A percentile compares a stretch with the other conserved stretches of the same genome.
Conservation (phyloP, 1,284 basidiomycete genomes). For the Ceratobasidium theobromae region DNA sequence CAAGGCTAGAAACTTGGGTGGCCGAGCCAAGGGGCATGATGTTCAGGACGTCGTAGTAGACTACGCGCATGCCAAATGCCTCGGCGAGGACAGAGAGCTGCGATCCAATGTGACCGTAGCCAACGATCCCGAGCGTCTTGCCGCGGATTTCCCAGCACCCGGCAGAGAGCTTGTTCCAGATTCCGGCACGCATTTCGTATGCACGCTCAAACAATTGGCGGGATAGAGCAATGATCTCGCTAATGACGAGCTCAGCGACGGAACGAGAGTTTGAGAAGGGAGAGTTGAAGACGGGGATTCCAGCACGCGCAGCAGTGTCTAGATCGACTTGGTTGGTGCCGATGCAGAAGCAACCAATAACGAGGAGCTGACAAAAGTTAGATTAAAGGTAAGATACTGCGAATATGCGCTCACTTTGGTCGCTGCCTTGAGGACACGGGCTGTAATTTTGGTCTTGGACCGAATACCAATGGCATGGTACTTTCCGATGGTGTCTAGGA, state of each 20-base stretch:
- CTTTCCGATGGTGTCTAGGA: slow-evolving; percentile 78
- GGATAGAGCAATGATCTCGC: slow-evolving; percentile 91
- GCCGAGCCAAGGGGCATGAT: slow-evolving; percentile 98
- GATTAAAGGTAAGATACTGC: not conserved
- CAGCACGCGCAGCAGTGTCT: slow-evolving; percentile 76
- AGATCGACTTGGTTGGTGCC: slow-evolving; percentile 99
- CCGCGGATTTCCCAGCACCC: slow-evolving; percentile 98
- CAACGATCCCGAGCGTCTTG: slow-evolving; percentile 97
- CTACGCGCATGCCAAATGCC: slow-evolving; percentile 92
- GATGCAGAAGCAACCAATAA: slow-evolving; percentile 99
- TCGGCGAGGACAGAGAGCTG: slow-evolving; percentile 98
- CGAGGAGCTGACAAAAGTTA: slow-evolving; percentile 67
- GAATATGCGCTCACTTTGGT: slow-evolving; percentile 41
- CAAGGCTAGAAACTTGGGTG: slow-evolving; percentile 81
- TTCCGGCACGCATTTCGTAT: slow-evolving; percentile 82
- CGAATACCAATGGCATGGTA: slow-evolving; percentile 98
- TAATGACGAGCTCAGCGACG: slow-evolving; percentile 96
- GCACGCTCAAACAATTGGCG: slow-evolving; percentile 91
- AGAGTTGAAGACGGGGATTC: slow-evolving; percentile 99
- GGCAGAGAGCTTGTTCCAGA: slow-evolving; percentile 99
- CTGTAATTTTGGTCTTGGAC: slow-evolving; percentile 95
- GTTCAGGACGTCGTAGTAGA: slow-evolving; percentile 95
- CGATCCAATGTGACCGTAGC: slow-evolving; percentile 98
- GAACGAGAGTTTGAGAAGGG: slow-evolving; percentile 99
- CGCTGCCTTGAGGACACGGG: slow-evolving; percentile 83